Base-by-base conservation (phyloP, 192 early-diverging fungal genomes). In the Podila horticola region DNA sequence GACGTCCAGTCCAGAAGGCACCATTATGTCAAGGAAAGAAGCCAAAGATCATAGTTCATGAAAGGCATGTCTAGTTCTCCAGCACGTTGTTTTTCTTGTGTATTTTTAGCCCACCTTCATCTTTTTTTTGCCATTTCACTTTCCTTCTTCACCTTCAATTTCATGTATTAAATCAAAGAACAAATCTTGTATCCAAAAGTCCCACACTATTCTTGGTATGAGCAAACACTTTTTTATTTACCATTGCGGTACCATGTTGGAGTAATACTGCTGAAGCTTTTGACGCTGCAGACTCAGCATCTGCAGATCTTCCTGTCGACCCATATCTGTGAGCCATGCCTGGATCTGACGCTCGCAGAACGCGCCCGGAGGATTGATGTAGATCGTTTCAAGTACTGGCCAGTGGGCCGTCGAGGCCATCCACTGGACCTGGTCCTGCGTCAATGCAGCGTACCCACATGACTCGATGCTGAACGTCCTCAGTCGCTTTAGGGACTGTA, bases 391-490 rank as follows among this genome's bases (percentile, higher is more conserved):
- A 2, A 79, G 24, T 20, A 19, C 52, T 4, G 69, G 75, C 75
- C 75, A 79, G 17, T 61, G 59, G 26, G 10, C 8, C 2, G 63
- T 30, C 29, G 31, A 48, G 28, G 61, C 64, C 69, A 79, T 79
- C 64, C 69, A 71, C 4, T n/a, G 31, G 11, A 79, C 28, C 33
- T 66, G 68, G 28, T 55, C 58, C 8, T 49, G 59, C 2, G 59
- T 61, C 28, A 71, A 26, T 3, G 57, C 10, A 1, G 45, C 11
- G 28, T 79, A 79, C 13, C 49, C 69, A 55, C 75, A 79, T 1
- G 68, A 71, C 59, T 79, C 75, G 22, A 79, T 71, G 31, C 65
- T 63, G 20, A 79, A 62, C 2, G 22, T 31, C 13, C 64, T 33
- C 17, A 79, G 64, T 6, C 31, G 49, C 11, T 36, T 71, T 9